These are phyloP conservation scores for Hypoxylon rubiginosum DNA, from an alignment of 2,329 filamentous ascomycete genomes.

Conservation along the genomic window DNA sequence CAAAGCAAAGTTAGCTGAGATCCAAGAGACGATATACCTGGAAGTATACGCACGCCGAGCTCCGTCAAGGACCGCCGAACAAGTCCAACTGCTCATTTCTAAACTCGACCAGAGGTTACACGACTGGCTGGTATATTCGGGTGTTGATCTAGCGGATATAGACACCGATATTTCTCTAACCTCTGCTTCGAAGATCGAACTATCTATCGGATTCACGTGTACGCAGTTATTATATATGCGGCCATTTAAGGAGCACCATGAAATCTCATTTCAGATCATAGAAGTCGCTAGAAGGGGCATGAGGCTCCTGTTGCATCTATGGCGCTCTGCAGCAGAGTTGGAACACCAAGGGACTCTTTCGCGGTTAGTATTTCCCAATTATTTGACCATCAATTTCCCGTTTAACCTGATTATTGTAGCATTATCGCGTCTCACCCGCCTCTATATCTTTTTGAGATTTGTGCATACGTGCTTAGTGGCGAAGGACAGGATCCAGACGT, in stretches of 20 bases:
- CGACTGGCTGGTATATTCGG: constrained; percentile 10
- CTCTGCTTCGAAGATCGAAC: constrained; percentile 10
- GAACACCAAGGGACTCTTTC: constrained; percentile 20
- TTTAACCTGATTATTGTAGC: constrained; percentile 4
- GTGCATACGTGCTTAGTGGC: not conserved
- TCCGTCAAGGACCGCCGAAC: constrained; percentile 16
- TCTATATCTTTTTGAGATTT: constrained; percentile 26
- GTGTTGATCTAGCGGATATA: constrained; percentile 5
- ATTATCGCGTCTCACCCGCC: constrained; percentile 25
- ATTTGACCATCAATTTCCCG: not conserved
- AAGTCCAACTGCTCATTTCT: constrained; percentile 17
- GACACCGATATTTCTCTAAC: not conserved
- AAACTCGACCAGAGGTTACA: constrained; percentile 9
- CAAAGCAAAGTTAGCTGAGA: constrained; percentile 26
- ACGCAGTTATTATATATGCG: constrained; percentile 24
- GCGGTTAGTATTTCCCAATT: constrained; percentile 19
- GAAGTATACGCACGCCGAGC: constrained; percentile 27
- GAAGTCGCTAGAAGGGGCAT: constrained; percentile 22
- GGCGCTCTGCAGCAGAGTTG: constrained; percentile 9
- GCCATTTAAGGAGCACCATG: constrained; percentile 24
- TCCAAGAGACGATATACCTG: constrained; percentile 21
- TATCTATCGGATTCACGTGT: constrained; percentile 14
- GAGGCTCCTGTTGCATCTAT: constrained; percentile 17
- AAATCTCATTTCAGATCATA: not conserved
- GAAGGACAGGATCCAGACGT: constrained; percentile 14